A percentile compares a stretch with the other conserved stretches of the same genome.
phyloP scores from a whole-genome alignment of 2,329 filamentous ascomycete species.

The Phyllosticta citriasiana region DNA sequence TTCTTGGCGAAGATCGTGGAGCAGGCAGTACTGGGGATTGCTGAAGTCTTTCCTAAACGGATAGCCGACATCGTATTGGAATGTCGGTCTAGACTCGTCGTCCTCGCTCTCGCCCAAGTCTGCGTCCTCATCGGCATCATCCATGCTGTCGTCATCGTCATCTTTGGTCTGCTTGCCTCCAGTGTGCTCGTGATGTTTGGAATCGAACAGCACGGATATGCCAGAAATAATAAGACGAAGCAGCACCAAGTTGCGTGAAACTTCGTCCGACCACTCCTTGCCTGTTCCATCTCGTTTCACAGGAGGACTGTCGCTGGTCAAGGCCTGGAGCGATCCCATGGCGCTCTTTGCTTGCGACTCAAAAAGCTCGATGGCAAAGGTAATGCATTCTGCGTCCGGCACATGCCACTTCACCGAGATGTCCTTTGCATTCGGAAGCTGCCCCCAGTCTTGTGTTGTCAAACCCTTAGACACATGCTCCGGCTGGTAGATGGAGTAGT shows the following conservation, averaged over 20 bases:
- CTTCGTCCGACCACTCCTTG: slow-evolving; percentile 98
- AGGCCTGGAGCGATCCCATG: slow-evolving; percentile 59
- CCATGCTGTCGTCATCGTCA: slow-evolving; percentile 30
- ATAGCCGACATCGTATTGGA: slow-evolving; percentile 83
- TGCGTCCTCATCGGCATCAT: slow-evolving; percentile 35
- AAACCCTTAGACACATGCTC: slow-evolving; percentile 60
- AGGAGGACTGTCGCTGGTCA: slow-evolving; percentile 72
- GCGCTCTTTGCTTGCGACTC: slow-evolving; percentile 72
- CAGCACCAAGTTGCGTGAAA: slow-evolving; percentile 79
- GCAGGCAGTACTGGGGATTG: slow-evolving; percentile 54
- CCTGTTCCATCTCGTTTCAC: slow-evolving; percentile 90
- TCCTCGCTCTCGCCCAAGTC: slow-evolving; percentile 60
- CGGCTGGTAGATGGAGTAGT: slow-evolving; percentile 82
- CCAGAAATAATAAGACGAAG: slow-evolving; percentile 84
- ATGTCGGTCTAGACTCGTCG: slow-evolving; percentile 74
- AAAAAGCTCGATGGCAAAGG: slow-evolving; percentile 84
- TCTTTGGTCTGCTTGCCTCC: slow-evolving; percentile 28
- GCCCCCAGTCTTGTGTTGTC: slow-evolving; percentile 74
- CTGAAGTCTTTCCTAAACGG: slow-evolving; percentile 48
- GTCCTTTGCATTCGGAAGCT: slow-evolving; percentile 60
- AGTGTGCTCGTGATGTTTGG: slow-evolving; percentile 26
- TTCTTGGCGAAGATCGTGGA: slow-evolving; percentile 72
- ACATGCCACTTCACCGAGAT: slow-evolving; percentile 88
- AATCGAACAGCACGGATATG: slow-evolving; percentile 80
- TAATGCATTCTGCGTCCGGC: slow-evolving; percentile 66